These are phyloP conservation scores for Datura wrightii DNA, from an alignment of 257 asterid species.

Conservation along the genomic window DNA sequence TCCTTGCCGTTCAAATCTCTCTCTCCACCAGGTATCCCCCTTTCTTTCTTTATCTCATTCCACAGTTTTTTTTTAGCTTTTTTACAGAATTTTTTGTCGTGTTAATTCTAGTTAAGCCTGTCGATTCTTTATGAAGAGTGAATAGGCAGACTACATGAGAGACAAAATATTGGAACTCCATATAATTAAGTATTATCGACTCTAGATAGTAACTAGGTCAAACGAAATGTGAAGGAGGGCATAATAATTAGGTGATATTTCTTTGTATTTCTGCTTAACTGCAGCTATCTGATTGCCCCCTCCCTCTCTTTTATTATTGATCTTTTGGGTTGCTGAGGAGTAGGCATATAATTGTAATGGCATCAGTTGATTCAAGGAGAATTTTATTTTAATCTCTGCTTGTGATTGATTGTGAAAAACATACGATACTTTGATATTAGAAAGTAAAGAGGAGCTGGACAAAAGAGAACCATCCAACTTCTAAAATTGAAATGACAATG, in stretches of 20 bases:
- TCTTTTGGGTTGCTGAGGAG: neutral
- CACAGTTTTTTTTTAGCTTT: neutral
- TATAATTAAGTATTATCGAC: neutral
- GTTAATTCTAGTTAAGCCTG: neutral
- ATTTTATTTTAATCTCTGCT: neutral
- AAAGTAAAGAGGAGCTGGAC: neutral
- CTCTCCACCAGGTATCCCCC: conserved; percentile 53
- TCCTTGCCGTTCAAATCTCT: conserved; percentile 39
- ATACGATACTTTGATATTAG: neutral
- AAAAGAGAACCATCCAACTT: neutral
- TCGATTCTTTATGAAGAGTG: neutral
- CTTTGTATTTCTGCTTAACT: neutral
- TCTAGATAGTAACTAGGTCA: neutral
- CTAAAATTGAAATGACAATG: neutral
- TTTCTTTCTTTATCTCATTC: neutral
- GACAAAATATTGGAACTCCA: neutral
- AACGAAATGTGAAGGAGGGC: neutral
- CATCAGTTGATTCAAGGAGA: neutral
- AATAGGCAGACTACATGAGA: neutral
- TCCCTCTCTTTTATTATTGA: neutral
- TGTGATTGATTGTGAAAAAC: neutral
- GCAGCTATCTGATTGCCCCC: neutral
- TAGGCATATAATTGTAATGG: neutral
- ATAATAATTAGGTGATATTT: neutral
- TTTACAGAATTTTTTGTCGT: neutral